Base-by-base conservation (phyloP, 2,329 filamentous ascomycete species). In the Xylaria sp. region DNA sequence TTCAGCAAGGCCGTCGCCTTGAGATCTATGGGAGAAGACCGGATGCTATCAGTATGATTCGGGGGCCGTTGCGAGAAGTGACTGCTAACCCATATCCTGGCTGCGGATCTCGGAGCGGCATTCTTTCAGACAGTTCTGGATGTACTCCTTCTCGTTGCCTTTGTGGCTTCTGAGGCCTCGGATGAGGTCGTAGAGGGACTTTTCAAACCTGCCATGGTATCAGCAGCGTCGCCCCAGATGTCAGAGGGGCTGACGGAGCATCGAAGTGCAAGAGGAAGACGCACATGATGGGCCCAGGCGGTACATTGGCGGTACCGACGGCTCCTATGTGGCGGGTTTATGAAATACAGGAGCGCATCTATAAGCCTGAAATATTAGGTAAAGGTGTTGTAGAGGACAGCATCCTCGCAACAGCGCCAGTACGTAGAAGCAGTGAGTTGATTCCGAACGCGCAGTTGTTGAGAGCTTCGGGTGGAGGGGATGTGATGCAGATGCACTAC, bases 151-250 rank as follows among this genome's bases (percentile, higher is more conserved):
- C 78, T 99, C 94, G 72, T 88, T 89, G 69, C 93, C 93, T 76
- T 96, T 97, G 79, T 97, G 92, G 74, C 93, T 94, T 67, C 94
- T 88, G 72, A 99, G 80, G 70, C 94, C 94, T 76, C 92, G 86
- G 70, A 99, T 99, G 80, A 99, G 92, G 85, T 97, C 93, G 77
- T 97, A 96, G 18, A 99, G 85, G 48, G 94, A 97, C 78, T 99
- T 99, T 76, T 99, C 94, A 79, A 99, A 99, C 94, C 92, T 97
- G 65, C 2, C 16, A 44, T 30, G 19, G n/a, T 52, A 62, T 74
- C 60, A 74, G 71, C 64, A 48, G 56, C 53, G 35, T 55, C 13
- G 30, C 30, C 11, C 18, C 18, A 51, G 35, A 30, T 23, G 9
- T 30, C 42, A 42, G 18, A 11, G 47, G 18, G 13, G 18, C 39